A percentile compares a stretch with the other conserved stretches of the same genome.
These are phyloP conservation scores for Camellia oleifera DNA, from an alignment of 179 eudicot genomes.

Conservation along the genomic window DNA sequence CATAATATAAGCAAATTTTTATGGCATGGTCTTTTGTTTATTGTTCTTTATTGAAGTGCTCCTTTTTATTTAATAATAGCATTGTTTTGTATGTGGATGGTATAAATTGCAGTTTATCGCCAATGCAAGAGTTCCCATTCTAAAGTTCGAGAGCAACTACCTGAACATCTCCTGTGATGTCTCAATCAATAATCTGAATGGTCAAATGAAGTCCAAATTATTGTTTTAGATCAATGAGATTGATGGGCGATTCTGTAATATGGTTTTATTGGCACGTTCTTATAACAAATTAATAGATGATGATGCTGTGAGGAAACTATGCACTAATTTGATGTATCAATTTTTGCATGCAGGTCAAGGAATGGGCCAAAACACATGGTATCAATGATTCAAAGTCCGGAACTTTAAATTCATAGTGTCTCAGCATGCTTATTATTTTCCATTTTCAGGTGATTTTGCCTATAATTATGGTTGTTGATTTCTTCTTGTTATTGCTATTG, in stretches of 20 bases:
- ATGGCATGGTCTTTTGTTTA: not conserved
- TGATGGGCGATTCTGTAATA: slow-evolving; percentile 78
- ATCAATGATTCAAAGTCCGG: slow-evolving; percentile 80
- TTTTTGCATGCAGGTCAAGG: slow-evolving; percentile 71
- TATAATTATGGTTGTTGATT: not conserved
- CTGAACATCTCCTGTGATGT: slow-evolving; percentile 84
- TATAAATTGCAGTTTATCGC: slow-evolving; percentile 53
- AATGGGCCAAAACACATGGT: slow-evolving; percentile 89
- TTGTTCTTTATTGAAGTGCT: not conserved
- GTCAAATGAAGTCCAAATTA: slow-evolving; percentile 90
- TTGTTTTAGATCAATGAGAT: slow-evolving; percentile 76
- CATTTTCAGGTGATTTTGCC: slow-evolving; percentile 79
- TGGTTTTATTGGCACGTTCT: slow-evolving; percentile 82
- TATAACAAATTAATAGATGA: slow-evolving; percentile 12
- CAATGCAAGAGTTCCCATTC: slow-evolving; percentile 83
- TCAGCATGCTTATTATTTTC: slow-evolving; percentile 79
- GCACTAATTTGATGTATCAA: slow-evolving; percentile 13
- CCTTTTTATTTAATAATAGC: not conserved
- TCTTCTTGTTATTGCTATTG: not conserved
- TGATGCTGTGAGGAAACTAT: not conserved
- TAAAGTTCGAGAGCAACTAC: slow-evolving; percentile 53
- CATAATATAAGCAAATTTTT: no score
- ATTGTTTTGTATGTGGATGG: slow-evolving; percentile 58
- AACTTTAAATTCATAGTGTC: slow-evolving; percentile 76
- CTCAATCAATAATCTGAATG: slow-evolving; percentile 73